Percentiles rank a stretch among this genome's conserved stretches.
Evolutionary conservation across 768 basidiomycete genomes (phyloP).

Genomic region (Termitomyces eurrhizus): DNA sequence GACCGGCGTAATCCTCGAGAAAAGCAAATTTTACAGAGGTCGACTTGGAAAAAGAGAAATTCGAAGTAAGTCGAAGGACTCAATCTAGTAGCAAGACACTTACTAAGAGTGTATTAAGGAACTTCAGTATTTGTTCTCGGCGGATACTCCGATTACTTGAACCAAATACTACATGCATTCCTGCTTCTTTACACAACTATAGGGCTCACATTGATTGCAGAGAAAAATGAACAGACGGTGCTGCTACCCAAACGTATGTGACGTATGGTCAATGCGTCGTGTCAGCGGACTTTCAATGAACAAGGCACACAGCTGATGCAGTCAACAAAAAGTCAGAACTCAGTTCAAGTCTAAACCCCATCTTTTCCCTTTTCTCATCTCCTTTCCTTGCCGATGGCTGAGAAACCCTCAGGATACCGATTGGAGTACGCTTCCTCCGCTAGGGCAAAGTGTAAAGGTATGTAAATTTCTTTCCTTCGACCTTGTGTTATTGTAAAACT

Average conservation of each 20-base stretch:
- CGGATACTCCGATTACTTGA: not conserved
- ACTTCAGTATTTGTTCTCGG: not conserved
- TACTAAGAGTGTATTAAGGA: not conserved
- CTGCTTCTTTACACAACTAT: not conserved
- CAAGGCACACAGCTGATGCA: conserved; percentile 20
- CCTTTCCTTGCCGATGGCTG: conserved; percentile 30
- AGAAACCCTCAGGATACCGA: conserved; percentile 65
- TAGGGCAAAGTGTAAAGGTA: conserved; percentile 80
- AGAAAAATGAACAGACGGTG: not conserved
- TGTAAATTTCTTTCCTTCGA: conserved; percentile 15
- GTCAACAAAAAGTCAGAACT: conserved; percentile 18
- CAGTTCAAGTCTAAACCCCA: conserved; percentile 25
- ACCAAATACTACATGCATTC: not conserved
- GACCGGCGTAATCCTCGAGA: not conserved
- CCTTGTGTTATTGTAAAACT: conserved; percentile 10
- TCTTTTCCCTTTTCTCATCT: conserved; percentile 18
- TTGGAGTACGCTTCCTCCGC: conserved; percentile 69
- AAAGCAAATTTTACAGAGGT: not conserved
- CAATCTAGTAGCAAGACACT: not conserved
- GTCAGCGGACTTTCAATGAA: conserved; percentile 43
- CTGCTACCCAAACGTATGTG: not conserved
- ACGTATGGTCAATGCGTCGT: conserved; percentile 37
- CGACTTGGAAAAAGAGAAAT: not conserved
- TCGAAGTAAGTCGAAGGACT: not conserved
- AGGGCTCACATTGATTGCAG: not conserved